Base-by-base conservation (phyloP, 2,329 filamentous ascomycete genomes). In the Venturia carpophila region DNA sequence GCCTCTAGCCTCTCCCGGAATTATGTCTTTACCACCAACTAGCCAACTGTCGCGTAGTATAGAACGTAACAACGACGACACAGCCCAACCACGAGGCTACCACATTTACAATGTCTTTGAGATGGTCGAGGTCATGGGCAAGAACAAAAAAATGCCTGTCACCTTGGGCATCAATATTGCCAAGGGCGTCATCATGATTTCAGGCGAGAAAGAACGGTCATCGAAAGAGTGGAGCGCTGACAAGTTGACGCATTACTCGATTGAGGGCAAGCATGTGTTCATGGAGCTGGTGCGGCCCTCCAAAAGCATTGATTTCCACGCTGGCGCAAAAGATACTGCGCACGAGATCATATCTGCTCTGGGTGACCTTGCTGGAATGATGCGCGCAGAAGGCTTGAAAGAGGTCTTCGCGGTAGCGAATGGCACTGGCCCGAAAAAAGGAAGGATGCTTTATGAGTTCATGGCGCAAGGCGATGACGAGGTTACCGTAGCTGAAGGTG, bases 81-180 rank as follows among this genome's bases (percentile, higher is more conserved):
- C 80, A 30, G 68, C 73, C 1, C 71, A 75, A 17, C 90, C 90
- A 5, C 90, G 90, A 21, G 91, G 90, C 1, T 97, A 92, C 73
- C 92, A 95, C 73, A 82, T 97, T 75, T 97, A 97, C 78, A 97
- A 96, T 71, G 92, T 97, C 71, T 96, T 92, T 73, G 93, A 97
- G 77, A 96, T 96, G 89, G 86, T 96, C 5, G 93, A 92, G n/a
- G 86, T 94, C 56, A 92, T 96, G 86, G 93, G 93, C 65, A 96
- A 96, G 79, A 89, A 90, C 72, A 96, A 96, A 81, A 97, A 97
- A 79, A 94, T 97, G 90, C 92, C 93, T 1, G 96, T 92, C n/a
- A 96, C 91, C 0, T 77, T 97, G 45, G 93, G 93, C n/a, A 88
- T 97, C 72, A 97, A 97, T 73, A 81, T 94, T 65, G 87, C 88